A percentile compares a stretch with the other conserved stretches of the same genome.
Conservation (phyloP, 2,329 filamentous ascomycete species). For the Sclerotiophoma versabilis region DNA sequence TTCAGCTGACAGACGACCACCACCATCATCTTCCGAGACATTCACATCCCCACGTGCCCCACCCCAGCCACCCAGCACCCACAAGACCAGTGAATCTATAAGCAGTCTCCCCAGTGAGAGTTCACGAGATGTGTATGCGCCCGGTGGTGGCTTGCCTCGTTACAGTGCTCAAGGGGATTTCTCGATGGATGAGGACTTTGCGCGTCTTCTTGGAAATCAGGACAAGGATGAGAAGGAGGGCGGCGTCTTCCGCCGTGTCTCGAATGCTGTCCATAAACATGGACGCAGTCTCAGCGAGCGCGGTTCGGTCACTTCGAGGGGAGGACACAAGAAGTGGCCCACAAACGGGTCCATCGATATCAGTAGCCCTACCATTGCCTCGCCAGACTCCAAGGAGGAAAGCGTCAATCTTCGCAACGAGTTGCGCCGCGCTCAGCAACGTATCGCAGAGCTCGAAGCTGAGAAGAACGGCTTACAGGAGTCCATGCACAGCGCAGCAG, state of each 20-base stretch:
- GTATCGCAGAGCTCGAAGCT: constrained; percentile 85
- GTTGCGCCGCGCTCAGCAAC: constrained; percentile 80
- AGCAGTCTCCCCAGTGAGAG: constrained; percentile 54
- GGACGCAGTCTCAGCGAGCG: constrained; percentile 83
- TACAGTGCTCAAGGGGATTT: constrained; percentile 83
- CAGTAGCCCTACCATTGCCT: constrained; percentile 73
- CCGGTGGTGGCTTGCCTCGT: constrained; percentile 49
- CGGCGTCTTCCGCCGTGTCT: constrained; percentile 80
- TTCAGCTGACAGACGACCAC: constrained; percentile 55
- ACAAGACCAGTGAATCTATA: constrained; percentile 54
- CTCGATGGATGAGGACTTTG: constrained; percentile 95
- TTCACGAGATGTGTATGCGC: constrained; percentile 37
- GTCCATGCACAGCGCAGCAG: constrained; percentile 63
- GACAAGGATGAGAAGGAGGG: constrained; percentile 58
- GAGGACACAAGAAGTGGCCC: constrained; percentile 50
- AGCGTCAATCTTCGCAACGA: constrained; percentile 67
- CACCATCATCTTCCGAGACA: constrained; percentile 48
- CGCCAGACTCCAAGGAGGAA: constrained; percentile 59
- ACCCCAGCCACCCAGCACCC: constrained; percentile 51
- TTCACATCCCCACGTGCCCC: constrained; percentile 57
- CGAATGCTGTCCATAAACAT: constrained; percentile 86
- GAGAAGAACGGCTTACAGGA: constrained; percentile 68
- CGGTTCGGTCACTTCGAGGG: constrained; percentile 46
- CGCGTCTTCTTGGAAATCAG: constrained; percentile 79
- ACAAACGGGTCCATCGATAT: constrained; percentile 60